phyloP scores from a whole-genome alignment of 805 yeast species.

The Candida endomychidarum region DNA sequence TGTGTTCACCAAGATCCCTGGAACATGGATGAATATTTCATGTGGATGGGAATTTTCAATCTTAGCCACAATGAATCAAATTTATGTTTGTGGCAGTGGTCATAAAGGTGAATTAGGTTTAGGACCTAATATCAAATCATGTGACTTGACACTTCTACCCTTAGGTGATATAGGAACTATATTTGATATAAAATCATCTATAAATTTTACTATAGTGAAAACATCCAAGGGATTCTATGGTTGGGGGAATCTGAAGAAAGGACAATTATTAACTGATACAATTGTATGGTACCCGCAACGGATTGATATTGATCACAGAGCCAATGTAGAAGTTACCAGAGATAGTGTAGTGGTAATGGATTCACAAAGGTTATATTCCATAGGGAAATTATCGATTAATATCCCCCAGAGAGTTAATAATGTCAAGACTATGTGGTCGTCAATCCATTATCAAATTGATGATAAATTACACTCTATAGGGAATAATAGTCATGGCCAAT shows the following conservation, averaged over 20 bases:
- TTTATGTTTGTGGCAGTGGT: slow-evolving; percentile 64
- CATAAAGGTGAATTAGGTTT: slow-evolving; percentile 73
- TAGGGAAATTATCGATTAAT: slow-evolving; percentile 18
- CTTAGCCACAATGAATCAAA: slow-evolving; percentile 38
- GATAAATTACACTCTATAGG: slow-evolving; percentile 52
- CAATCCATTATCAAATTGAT: slow-evolving; percentile 52
- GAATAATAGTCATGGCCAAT: slow-evolving; percentile 75
- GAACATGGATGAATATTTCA: slow-evolving; percentile 46
- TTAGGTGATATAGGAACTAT: background rate
- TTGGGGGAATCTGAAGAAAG: slow-evolving; percentile 69
- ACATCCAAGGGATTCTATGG: slow-evolving; percentile 50
- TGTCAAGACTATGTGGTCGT: slow-evolving; percentile 70
- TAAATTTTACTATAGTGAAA: slow-evolving; percentile 46
- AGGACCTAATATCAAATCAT: slow-evolving; percentile 20
- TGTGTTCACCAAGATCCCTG: slow-evolving; percentile 12
- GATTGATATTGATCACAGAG: background rate
- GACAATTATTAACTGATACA: slow-evolving; percentile 41
- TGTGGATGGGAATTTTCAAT: slow-evolving; percentile 84
- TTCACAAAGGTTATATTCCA: slow-evolving; percentile 12
- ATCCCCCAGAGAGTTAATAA: slow-evolving; percentile 7
- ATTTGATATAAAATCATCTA: slow-evolving; percentile 31
- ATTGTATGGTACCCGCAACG: slow-evolving; percentile 9
- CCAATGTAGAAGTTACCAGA: slow-evolving; percentile 24
- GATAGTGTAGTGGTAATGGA: slow-evolving; percentile 7
- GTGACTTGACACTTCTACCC: background rate